These are phyloP conservation scores for Blastosporella zonata DNA, from an alignment of 1,284 basidiomycete genomes.

Conservation along the genomic window DNA sequence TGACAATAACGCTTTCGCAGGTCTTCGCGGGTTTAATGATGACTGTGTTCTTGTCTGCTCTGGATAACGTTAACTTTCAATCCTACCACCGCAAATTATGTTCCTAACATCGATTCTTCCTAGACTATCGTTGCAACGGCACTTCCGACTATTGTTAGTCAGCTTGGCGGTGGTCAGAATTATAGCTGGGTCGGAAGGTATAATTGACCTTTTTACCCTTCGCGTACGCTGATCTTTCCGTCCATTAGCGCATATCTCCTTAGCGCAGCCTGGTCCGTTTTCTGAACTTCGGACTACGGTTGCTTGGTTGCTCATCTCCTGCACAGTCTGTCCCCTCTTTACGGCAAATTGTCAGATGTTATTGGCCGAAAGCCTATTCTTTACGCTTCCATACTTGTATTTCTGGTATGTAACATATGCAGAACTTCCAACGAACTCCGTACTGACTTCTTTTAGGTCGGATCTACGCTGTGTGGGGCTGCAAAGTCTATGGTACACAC, in stretches of 20 bases:
- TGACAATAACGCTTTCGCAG: constrained; percentile 25
- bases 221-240: background rate
- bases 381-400: constrained; percentile 63
- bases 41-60: constrained; percentile 53
- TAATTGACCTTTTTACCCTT: background rate
- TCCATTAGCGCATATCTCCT: constrained; percentile 66
- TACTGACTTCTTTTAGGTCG: constrained; percentile 44
- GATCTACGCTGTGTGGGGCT: constrained; percentile 79
- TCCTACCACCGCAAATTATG: background rate
- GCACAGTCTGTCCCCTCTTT: constrained; percentile 60
- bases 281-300: background rate
- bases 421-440: background rate
- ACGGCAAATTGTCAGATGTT: constrained; percentile 74
- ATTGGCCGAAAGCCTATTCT: constrained; percentile 74
- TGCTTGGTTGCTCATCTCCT: background rate
- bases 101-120: background rate
- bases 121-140: constrained; percentile 79
- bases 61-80: constrained; percentile 49
- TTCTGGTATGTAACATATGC: constrained; percentile 48
- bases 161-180: constrained; percentile 66
- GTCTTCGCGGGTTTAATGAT: constrained; percentile 57
- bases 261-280: constrained; percentile 46
- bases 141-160: constrained; percentile 71
- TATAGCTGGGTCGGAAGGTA: constrained; percentile 81
- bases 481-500: constrained; percentile 68